A percentile compares a stretch with the other conserved stretches of the same genome.
Evolutionary conservation across 106 monocot species (phyloP).

Genomic region (Dioscorea alata): DNA sequence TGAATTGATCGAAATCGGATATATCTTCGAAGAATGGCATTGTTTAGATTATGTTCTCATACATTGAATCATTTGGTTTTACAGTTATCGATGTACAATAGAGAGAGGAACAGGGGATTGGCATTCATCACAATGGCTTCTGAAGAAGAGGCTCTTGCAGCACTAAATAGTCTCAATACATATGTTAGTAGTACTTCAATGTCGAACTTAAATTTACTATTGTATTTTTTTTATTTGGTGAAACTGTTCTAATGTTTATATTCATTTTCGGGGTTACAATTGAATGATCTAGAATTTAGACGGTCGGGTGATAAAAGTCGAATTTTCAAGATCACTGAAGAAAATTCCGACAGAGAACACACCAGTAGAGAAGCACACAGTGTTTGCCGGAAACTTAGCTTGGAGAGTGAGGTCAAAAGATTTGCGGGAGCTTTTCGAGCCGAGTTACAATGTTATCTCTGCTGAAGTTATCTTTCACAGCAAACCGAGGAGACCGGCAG

Average conservation of each 20-base stretch:
- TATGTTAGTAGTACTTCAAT: constrained; percentile 37
- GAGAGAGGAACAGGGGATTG: constrained; percentile 67
- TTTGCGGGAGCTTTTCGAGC: constrained; percentile 55
- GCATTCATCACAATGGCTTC: constrained; percentile 85
- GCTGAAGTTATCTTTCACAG: constrained; percentile 67
- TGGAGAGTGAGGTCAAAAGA: constrained; percentile 48
- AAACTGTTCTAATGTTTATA: neutral
- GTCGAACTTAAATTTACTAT: too few species aligned
- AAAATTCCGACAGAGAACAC: constrained; percentile 32
- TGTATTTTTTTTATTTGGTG: too few species aligned
- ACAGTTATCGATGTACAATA: constrained; percentile 78
- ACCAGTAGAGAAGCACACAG: constrained; percentile 20
- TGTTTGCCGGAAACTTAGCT: constrained; percentile 75
- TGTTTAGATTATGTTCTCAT: neutral
- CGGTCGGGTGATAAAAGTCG: constrained; percentile 60
- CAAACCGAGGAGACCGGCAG: constrained; percentile 73
- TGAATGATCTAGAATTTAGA: constrained; percentile 44
- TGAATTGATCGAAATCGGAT: too few species aligned
- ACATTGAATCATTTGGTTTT: neutral
- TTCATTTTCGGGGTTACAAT: neutral
- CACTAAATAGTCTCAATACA: constrained; percentile 48
- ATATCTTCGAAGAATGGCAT: too few species aligned
- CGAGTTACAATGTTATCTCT: constrained; percentile 42
- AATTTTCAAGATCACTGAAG: constrained; percentile 41
- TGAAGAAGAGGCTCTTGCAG: constrained; percentile 61